Evolutionary conservation across 768 basidiomycete species (phyloP).

Genomic region (Lactarius hengduanensis): DNA sequence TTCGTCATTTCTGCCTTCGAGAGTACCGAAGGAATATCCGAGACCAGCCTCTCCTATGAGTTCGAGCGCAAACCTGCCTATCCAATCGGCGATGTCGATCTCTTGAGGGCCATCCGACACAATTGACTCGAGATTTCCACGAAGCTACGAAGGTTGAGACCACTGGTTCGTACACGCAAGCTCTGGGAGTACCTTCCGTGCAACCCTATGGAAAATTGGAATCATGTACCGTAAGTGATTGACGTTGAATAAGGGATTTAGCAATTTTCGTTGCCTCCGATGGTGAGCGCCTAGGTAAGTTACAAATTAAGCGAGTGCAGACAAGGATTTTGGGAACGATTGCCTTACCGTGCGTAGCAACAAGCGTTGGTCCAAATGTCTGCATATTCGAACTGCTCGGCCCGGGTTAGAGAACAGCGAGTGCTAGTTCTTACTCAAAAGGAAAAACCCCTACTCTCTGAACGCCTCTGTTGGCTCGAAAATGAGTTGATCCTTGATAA

Average conservation of each 20-base stretch:
- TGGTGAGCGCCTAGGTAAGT: slow-evolving; percentile 28
- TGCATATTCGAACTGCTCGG: background rate
- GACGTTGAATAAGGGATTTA: slow-evolving; percentile 10
- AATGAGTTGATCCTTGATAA: background rate
- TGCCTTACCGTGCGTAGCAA: background rate
- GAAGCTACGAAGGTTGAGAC: slow-evolving; percentile 40
- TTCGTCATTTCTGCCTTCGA: slow-evolving; percentile 12
- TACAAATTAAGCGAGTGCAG: background rate
- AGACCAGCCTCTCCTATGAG: slow-evolving; percentile 20
- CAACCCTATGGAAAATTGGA: slow-evolving; percentile 27
- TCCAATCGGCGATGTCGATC: slow-evolving; percentile 16
- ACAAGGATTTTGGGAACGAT: background rate
- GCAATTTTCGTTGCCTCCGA: slow-evolving; percentile 15
- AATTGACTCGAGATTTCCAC: slow-evolving; percentile 22
- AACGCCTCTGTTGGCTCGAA: slow-evolving; percentile 2
- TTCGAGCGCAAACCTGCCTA: slow-evolving; percentile 19
- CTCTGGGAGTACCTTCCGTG: slow-evolving; percentile 14
- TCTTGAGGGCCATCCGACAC: slow-evolving; percentile 40
- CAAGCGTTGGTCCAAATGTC: slow-evolving; percentile 20
- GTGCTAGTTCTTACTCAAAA: slow-evolving; percentile 6
- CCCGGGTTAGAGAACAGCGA: slow-evolving; percentile 1
- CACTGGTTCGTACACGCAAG: slow-evolving; percentile 38
- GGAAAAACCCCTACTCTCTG: slow-evolving; percentile 14
- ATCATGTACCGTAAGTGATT: slow-evolving; percentile 28
- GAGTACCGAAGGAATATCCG: background rate